phyloP scores from a whole-genome alignment of 2,329 filamentous ascomycete species.

The Lecanicillium sp. region DNA sequence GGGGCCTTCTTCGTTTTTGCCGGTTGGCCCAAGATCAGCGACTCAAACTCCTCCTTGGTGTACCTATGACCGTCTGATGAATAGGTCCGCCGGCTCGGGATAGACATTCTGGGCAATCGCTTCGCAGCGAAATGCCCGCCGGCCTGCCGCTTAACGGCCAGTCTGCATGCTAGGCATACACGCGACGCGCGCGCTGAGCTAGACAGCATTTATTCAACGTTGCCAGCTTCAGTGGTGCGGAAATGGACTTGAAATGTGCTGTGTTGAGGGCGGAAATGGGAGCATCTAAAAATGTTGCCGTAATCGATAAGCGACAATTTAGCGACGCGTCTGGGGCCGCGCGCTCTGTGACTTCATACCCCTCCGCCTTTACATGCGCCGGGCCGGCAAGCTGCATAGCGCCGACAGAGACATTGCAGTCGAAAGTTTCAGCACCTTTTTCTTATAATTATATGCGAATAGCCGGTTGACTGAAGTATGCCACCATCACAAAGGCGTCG shows the following conservation, averaged over 20 bases:
- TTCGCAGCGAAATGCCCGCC: neutral
- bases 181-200: constrained; percentile 2
- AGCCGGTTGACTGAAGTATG: constrained; percentile 20
- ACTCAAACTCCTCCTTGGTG: constrained; percentile 17
- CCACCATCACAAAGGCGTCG: constrained; percentile 23
- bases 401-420: too few species aligned
- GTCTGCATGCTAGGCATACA: neutral
- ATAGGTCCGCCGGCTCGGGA: neutral
- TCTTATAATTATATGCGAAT: too few species aligned
- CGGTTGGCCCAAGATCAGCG: constrained; percentile 14
- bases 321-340: neutral
- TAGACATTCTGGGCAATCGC: neutral
- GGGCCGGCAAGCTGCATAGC: too few species aligned
- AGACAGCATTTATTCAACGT: constrained; percentile 4
- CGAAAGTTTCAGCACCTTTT: too few species aligned
- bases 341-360: neutral
- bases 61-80: neutral
- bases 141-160: neutral
- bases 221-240: neutral
- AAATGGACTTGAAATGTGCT: neutral
- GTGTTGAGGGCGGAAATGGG: neutral
- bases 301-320: constrained; percentile 7
- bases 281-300: constrained; percentile 5
- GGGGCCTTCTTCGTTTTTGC: constrained; percentile 1
- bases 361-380: neutral